These are phyloP conservation scores for Citrullus mucosospermus DNA, from an alignment of 306 rosid species.

Conservation along the genomic window DNA sequence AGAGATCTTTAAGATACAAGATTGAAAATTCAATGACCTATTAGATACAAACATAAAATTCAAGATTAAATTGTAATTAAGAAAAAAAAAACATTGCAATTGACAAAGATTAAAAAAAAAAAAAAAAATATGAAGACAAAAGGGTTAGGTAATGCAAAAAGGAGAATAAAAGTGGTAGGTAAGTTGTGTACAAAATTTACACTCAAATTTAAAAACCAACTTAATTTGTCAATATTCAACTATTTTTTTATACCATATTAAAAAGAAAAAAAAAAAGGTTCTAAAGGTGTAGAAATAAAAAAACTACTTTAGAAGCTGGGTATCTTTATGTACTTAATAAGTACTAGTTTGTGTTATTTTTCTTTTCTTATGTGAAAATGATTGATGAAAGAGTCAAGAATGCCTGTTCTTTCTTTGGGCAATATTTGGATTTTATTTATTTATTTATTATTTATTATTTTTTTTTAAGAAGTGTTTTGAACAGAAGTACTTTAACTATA, in stretches of 20 bases:
- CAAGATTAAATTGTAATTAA: too few relatives aligned
- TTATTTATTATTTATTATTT: too few relatives aligned
- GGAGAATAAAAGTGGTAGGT: background rate
- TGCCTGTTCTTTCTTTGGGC: background rate
- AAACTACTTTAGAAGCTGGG: background rate
- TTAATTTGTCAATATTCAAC: background rate
- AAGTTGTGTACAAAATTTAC: conserved; percentile 1
- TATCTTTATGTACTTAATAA: background rate
- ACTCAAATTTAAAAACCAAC: background rate
- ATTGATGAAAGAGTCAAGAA: background rate
- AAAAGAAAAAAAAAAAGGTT: background rate
- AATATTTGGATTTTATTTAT: background rate
- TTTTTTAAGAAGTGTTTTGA: background rate
- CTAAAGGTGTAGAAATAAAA: background rate
- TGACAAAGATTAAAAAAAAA: background rate
- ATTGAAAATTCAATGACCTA: too few relatives aligned
- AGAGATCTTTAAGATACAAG: too few relatives aligned
- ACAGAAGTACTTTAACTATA: too few relatives aligned
- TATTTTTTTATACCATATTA: background rate
- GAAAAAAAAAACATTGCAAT: background rate
- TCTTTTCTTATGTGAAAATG: background rate
- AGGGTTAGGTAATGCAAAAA: background rate
- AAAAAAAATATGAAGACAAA: background rate
- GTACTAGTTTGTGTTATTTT: background rate
- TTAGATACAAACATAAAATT: too few relatives aligned